Percentiles rank a stretch among this genome's conserved stretches.
These are phyloP conservation scores for Casuarina glauca DNA, from an alignment of 306 rosid species.

Conservation along the genomic window DNA sequence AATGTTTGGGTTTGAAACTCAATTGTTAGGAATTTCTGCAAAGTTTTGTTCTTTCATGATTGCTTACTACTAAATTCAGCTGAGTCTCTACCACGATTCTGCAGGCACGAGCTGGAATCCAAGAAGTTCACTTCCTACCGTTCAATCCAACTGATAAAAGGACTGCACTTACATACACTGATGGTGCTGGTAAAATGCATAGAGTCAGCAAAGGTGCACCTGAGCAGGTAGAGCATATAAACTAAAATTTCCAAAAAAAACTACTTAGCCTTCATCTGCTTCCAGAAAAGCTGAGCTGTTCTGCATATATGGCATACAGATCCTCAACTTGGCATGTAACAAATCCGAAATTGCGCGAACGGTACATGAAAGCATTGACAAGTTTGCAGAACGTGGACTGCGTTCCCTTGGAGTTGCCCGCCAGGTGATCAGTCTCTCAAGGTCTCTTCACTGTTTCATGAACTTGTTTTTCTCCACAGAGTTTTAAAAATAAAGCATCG, in stretches of 20 bases:
- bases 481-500: constrained; percentile 4
- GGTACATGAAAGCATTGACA: constrained; percentile 60
- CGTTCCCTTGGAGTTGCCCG: constrained; percentile 66
- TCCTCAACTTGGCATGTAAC: constrained; percentile 63
- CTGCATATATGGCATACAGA: constrained; percentile 29
- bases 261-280: too few relatives aligned
- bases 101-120: constrained; percentile 61
- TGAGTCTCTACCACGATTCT: constrained; percentile 3
- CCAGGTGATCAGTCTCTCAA: constrained; percentile 37
- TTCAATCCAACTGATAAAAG: constrained; percentile 76
- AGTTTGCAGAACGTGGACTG: constrained; percentile 77
- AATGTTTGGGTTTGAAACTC: not conserved
- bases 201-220: constrained; percentile 87
- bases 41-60: constrained; percentile 8
- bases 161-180: constrained; percentile 71
- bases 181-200: constrained; percentile 57
- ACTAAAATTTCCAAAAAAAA: not conserved
- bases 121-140: constrained; percentile 81
- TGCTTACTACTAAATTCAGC: constrained; percentile 4
- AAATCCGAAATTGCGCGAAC: constrained; percentile 52
- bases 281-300: too few relatives aligned
- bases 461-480: not conserved
- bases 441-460: not conserved
- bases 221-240: constrained; percentile 52
- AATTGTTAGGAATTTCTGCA: not conserved